phyloP scores from a whole-genome alignment of 495 filamentous ascomycete species.

The Geoglossum glabrum region DNA sequence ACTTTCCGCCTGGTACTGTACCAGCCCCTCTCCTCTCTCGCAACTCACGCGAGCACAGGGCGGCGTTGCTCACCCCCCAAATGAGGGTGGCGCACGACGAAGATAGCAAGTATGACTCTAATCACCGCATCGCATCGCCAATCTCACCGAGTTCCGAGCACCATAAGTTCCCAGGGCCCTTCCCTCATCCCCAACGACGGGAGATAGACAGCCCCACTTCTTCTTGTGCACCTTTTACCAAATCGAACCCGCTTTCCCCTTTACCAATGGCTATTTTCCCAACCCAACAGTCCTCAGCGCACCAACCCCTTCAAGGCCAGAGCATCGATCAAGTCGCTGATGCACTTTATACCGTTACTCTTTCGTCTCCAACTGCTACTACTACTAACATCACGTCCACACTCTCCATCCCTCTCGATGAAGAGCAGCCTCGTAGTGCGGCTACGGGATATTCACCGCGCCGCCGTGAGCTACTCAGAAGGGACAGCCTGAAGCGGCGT shows the following conservation, averaged over 20 bases:
- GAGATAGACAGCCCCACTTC: background rate
- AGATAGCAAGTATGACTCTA: background rate
- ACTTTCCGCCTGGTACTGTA: no score
- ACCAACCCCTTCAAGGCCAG: background rate
- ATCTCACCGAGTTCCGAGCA: no score
- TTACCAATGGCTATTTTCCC: slow-evolving; percentile 1
- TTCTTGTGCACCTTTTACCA: background rate
- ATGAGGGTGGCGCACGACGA: background rate
- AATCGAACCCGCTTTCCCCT: background rate
- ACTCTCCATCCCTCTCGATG: slow-evolving; percentile 23
- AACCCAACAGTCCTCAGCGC: background rate
- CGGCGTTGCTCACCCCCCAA: no score
- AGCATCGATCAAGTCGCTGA: background rate
- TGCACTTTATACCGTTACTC: background rate
- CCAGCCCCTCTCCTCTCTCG: no score
- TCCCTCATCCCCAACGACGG: background rate
- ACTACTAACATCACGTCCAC: background rate
- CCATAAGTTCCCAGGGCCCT: background rate
- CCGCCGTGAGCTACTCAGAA: slow-evolving; percentile 20
- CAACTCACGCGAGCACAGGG: no score
- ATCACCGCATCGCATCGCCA: background rate
- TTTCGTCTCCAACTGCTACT: background rate
- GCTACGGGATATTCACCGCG: background rate
- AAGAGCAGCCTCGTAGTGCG: slow-evolving; percentile 2
- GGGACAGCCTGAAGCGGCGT: slow-evolving; percentile 44